Conservation (phyloP, 257 asterid species). For the Nicotiana knightiana region DNA sequence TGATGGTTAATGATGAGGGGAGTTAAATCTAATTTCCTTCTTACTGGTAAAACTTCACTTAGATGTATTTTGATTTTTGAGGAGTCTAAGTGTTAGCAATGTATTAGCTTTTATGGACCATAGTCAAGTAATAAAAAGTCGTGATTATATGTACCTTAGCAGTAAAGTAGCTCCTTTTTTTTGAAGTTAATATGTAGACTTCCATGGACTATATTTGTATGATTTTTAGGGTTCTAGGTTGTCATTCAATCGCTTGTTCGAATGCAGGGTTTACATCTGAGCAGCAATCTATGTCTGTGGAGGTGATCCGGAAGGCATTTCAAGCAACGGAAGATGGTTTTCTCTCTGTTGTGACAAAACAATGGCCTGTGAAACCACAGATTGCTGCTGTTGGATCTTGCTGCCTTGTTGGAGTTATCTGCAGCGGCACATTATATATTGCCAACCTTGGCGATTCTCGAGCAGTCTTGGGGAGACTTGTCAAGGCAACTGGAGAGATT, state of each 20-base stretch:
- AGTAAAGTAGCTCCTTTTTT: background rate
- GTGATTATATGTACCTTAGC: background rate
- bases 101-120: background rate
- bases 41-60: background rate
- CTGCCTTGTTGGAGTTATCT: conserved; percentile 58
- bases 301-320: conserved; percentile 54
- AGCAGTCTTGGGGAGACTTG: conserved; percentile 58
- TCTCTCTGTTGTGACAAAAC: conserved; percentile 40
- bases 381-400: conserved; percentile 71
- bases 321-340: conserved; percentile 73
- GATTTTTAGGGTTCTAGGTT: background rate
- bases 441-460: conserved; percentile 71
- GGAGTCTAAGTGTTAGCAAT: background rate
- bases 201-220: background rate
- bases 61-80: background rate
- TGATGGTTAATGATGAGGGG: background rate
- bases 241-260: background rate
- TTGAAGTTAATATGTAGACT: background rate
- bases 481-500: conserved; percentile 64
- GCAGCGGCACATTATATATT: conserved; percentile 49
- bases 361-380: conserved; percentile 53
- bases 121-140: background rate
- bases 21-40: background rate
- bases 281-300: conserved; percentile 47
- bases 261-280: conserved; percentile 49